Conservation (phyloP, 768 basidiomycete genomes). For the Tulasnella sp. region DNA sequence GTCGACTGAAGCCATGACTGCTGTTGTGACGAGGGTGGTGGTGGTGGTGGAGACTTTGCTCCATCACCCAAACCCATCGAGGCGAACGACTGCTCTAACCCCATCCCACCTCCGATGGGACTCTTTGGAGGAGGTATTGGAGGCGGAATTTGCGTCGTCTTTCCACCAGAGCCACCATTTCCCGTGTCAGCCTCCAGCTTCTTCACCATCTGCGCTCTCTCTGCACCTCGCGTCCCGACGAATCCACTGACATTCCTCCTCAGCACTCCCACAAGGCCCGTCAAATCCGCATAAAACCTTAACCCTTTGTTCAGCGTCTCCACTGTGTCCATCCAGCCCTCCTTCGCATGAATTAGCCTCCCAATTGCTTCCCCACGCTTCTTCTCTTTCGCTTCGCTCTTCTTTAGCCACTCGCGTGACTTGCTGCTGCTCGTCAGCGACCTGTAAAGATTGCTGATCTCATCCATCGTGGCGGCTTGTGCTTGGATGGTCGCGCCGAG, state of each 20-base stretch:
- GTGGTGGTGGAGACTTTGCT: constrained; percentile 22
- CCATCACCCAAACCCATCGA: constrained; percentile 36
- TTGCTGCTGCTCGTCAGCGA: constrained; percentile 59
- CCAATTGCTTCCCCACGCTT: constrained; percentile 62
- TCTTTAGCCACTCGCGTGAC: constrained; percentile 62
- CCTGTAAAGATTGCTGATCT: constrained; percentile 65
- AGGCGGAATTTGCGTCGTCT: constrained; percentile 17
- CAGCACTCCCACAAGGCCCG: constrained; percentile 48
- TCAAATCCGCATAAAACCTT: constrained; percentile 77
- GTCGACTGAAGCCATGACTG: not conserved
- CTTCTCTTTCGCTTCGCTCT: constrained; percentile 75
- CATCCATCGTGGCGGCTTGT: constrained; percentile 61
- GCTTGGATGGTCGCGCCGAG: constrained; percentile 66
- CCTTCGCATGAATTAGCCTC: constrained; percentile 63
- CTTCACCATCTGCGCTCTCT: constrained; percentile 55
- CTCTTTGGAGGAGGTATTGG: constrained; percentile 22
- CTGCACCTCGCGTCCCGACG: constrained; percentile 48
- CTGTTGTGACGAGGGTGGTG: constrained; percentile 12
- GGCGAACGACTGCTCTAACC: constrained; percentile 42
- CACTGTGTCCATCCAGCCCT: constrained; percentile 76
- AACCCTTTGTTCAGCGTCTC: constrained; percentile 66
- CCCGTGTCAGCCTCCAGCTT: constrained; percentile 66
- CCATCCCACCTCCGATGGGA: constrained; percentile 19
- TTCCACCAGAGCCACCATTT: constrained; percentile 28
- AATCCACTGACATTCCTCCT: constrained; percentile 49